Percentiles rank a stretch among this genome's conserved stretches.
phyloP scores from a whole-genome alignment of 2,329 filamentous ascomycete genomes.

The Trichophyton equinum region DNA sequence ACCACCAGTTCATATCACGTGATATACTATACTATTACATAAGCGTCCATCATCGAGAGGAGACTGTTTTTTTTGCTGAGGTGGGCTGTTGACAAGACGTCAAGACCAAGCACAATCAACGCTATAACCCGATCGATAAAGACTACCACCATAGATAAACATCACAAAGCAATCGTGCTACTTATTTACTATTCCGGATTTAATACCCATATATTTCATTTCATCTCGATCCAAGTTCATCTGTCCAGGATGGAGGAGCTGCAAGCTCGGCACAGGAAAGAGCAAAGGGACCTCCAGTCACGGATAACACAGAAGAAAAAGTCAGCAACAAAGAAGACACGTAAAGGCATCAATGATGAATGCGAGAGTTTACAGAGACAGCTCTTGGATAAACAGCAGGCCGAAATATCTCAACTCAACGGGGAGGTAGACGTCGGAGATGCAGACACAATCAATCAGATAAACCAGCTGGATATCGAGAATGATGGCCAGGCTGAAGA shows the following conservation, averaged over 20 bases:
- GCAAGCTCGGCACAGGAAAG: constrained; percentile 70
- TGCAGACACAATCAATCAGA: constrained; percentile 18
- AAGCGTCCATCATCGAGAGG: background rate
- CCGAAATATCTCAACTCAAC: constrained; percentile 38
- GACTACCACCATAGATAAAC: too few relatives aligned
- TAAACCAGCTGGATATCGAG: constrained; percentile 20
- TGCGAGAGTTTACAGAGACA: constrained; percentile 47
- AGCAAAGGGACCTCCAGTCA: constrained; percentile 73
- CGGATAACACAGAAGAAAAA: constrained; percentile 94
- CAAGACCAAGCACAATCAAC: background rate
- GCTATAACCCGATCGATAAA: too few relatives aligned
- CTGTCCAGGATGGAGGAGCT: constrained; percentile 55
- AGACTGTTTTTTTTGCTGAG: background rate
- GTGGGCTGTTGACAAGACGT: background rate
- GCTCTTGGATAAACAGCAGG: constrained; percentile 42
- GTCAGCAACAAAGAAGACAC: constrained; percentile 72
- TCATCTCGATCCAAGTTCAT: background rate
- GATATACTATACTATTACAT: background rate
- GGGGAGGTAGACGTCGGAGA: constrained; percentile 19
- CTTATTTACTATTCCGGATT: background rate
- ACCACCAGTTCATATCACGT: background rate
- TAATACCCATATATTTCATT: background rate
- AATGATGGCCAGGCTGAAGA: constrained; percentile 7
- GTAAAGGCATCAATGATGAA: constrained; percentile 57
- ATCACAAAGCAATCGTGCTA: background rate